Evolutionary conservation across 805 yeast species (phyloP).

Genomic region (Candida saitoana): DNA sequence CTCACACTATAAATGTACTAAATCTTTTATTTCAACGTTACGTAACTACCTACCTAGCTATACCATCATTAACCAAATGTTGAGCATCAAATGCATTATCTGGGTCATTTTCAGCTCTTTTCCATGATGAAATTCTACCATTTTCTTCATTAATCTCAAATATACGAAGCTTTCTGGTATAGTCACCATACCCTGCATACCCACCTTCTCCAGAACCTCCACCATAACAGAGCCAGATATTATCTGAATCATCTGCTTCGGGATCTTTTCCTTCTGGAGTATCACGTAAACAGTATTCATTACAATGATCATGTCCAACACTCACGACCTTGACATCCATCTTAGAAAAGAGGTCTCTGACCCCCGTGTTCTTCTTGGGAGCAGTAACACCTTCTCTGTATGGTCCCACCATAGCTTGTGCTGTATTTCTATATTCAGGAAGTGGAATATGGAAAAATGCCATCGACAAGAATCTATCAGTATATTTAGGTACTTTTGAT

Average conservation of each 20-base stretch:
- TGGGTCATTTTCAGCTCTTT: constrained; percentile 57
- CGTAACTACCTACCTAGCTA: constrained; percentile 20
- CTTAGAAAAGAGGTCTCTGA: constrained; percentile 52
- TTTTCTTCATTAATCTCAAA: constrained; percentile 58
- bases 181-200: constrained; percentile 89
- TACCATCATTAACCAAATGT: constrained; percentile 44
- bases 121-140: constrained; percentile 62
- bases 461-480: constrained; percentile 58
- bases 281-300: constrained; percentile 79
- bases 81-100: constrained; percentile 47
- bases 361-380: constrained; percentile 66
- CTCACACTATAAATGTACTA: too few relatives aligned
- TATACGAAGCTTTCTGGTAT: constrained; percentile 70
- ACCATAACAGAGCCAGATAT: constrained; percentile 86
- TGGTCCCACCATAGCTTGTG: constrained; percentile 53
- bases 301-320: constrained; percentile 95
- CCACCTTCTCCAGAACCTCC: constrained; percentile 96
- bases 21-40: too few relatives aligned
- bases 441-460: constrained; percentile 94
- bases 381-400: constrained; percentile 74
- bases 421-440: constrained; percentile 67
- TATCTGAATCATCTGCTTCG: constrained; percentile 20
- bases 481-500: constrained; percentile 26
- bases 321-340: constrained; percentile 70
- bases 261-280: constrained; percentile 21